Conservation (phyloP, 2,329 filamentous ascomycete genomes). For the Tolypocladium tundrense region DNA sequence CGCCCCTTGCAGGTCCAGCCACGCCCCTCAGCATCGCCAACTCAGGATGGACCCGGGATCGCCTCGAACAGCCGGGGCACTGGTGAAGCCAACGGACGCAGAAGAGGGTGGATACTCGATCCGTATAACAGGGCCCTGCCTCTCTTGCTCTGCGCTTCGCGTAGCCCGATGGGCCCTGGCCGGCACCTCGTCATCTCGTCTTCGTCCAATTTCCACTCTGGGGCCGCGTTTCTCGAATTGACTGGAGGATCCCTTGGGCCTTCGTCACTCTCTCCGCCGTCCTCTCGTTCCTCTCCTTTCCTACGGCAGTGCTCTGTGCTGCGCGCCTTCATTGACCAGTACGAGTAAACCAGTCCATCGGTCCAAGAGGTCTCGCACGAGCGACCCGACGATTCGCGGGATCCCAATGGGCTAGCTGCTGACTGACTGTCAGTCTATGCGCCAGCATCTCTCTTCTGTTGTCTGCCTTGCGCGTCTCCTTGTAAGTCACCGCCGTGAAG, state of each 20-base stretch:
- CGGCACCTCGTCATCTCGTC: not conserved
- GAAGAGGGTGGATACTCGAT: not conserved
- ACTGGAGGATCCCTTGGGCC: not conserved
- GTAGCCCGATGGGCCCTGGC: not conserved
- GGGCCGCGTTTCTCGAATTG: not conserved
- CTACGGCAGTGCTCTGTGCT: not conserved
- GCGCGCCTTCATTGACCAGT: not conserved
- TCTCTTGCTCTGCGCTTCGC: not conserved
- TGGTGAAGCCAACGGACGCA: not conserved
- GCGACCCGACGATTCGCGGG: not conserved
- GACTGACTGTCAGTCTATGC: not conserved
- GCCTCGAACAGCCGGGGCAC: not conserved
- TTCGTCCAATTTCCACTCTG: conserved; percentile 3
- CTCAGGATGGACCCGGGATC: not conserved
- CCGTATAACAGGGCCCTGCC: not conserved
- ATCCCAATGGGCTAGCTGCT: not conserved
- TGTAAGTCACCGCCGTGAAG: not conserved
- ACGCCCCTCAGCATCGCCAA: not conserved
- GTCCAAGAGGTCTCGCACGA: not conserved
- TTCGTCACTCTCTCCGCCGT: not conserved
- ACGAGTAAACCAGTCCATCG: not conserved
- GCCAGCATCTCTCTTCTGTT: not conserved
- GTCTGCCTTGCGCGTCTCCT: not conserved
- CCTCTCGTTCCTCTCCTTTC: not conserved
- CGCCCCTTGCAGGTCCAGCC: not conserved